phyloP scores from a whole-genome alignment of 2,329 filamentous ascomycete genomes.

The Bipolaris victoriae region DNA sequence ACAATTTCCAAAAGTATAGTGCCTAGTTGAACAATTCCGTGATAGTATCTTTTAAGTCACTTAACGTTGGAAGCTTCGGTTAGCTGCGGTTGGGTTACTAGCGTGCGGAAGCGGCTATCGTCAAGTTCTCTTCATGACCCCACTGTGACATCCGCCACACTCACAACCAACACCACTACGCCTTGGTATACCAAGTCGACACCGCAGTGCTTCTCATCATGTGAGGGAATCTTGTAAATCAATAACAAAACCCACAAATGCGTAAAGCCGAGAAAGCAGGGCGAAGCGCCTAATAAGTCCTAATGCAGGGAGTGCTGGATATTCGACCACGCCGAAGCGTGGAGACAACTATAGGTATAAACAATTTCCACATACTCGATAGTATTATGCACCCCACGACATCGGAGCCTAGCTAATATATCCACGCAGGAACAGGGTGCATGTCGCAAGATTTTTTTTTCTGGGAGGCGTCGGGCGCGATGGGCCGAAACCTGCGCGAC shows the following conservation, averaged over 20 bases:
- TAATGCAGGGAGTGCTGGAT: slow-evolving; percentile 5
- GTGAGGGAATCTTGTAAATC: background rate
- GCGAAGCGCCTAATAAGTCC: background rate
- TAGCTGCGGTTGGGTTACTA: slow-evolving; percentile 21
- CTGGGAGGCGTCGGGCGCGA: slow-evolving; percentile 18
- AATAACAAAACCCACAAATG: background rate
- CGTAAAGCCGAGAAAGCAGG: background rate
- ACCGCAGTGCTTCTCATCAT: background rate
- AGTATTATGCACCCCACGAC: background rate
- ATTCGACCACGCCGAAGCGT: background rate
- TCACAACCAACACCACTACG: slow-evolving; percentile 17
- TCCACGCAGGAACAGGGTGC: slow-evolving; percentile 9
- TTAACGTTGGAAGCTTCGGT: slow-evolving; percentile 16
- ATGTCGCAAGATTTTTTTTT: slow-evolving; percentile 8
- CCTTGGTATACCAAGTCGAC: background rate
- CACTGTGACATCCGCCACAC: slow-evolving; percentile 19
- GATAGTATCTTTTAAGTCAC: no score
- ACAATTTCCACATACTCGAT: slow-evolving; percentile 2
- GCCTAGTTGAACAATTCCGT: no score
- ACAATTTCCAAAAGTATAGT: no score
- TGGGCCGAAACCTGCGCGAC: slow-evolving; percentile 16
- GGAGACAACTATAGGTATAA: slow-evolving; percentile 8
- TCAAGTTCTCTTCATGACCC: slow-evolving; percentile 12
- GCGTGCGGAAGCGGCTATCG: slow-evolving; percentile 8
- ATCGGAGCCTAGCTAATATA: slow-evolving; percentile 13